Base-by-base conservation (phyloP, 192 early-diverging fungal genomes). In the Lobulomyces angularis region DNA sequence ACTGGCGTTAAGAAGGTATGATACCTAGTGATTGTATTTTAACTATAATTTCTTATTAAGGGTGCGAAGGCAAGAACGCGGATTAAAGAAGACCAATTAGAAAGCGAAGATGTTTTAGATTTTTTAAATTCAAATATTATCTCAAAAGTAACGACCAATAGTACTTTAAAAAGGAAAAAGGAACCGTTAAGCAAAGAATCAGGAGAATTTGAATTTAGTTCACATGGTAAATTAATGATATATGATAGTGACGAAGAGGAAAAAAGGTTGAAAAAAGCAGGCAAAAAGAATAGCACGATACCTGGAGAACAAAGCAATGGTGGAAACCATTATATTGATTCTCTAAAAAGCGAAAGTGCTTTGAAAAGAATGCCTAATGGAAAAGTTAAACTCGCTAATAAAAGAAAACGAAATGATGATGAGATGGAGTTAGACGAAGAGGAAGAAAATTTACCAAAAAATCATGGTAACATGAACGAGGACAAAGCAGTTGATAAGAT, bases 351-450 rank as follows among this genome's bases (percentile, higher is more conserved):
- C 52, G 81, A 79, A 44, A 87, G 82, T 33, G 85, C 85, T 11
- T 92, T 82, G 65, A 82, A 71, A 33, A 88, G 90, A 45, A 78
- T 81, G 18, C 71, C 79, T 14, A 67, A 74, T 20, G 84, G 86
- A 27, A 75, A 75, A 51, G 81, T 98, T 65, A 94, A 90, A 65
- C 94, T 95, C 58, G 74, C 75, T 60, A 89, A 83, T 63, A 45
- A 30, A 63, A 51, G 39, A 4, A 49, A 71, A 32, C 53, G 58
- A 9, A 62, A 62, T 40, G 46, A 55, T n/a, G 51, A 37, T n/a
- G 64, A 61, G 7, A 80, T 76, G 41, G 67, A 77, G 39, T 83
- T 84, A 37, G 71, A 76, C 37, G 71, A 56, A 1, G 67, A 29
- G 16, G 64, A 50, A 26, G 59, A 43, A 26, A 42, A 37, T 14